These are phyloP conservation scores for Isabelozyma rhagii DNA, from an alignment of 805 yeast species.

Conservation along the genomic window DNA sequence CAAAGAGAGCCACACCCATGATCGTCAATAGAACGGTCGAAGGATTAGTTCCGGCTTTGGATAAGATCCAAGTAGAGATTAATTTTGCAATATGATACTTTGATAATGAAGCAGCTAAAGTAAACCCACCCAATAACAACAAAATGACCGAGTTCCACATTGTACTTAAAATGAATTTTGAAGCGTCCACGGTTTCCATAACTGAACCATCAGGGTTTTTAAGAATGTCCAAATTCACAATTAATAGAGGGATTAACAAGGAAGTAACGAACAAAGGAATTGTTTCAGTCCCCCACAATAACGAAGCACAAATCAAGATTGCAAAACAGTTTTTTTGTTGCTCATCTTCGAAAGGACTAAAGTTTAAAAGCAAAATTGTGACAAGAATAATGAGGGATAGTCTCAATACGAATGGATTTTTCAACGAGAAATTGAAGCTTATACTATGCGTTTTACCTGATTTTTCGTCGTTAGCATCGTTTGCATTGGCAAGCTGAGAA, in stretches of 20 bases:
- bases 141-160: conserved; percentile 97
- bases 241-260: conserved; percentile 72
- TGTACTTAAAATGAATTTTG: conserved; percentile 72
- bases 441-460: conserved; percentile 9
- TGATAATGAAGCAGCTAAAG: conserved; percentile 90
- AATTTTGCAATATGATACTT: conserved; percentile 87
- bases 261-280: conserved; percentile 91
- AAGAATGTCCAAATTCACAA: conserved; percentile 69
- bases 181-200: conserved; percentile 64
- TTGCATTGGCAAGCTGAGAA: conserved; percentile 15
- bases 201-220: conserved; percentile 48
- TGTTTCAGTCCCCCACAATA: conserved; percentile 95
- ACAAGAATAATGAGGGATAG: conserved; percentile 45
- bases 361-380: conserved; percentile 37
- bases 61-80: conserved; percentile 75
- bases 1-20: conserved; percentile 82
- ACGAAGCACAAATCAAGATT: conserved; percentile 71
- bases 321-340: conserved; percentile 61
- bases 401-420: conserved; percentile 38
- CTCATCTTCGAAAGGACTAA: conserved; percentile 31
- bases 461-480: conserved; percentile 10
- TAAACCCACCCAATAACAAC: conserved; percentile 88
- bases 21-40: conserved; percentile 69
- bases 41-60: conserved; percentile 85
- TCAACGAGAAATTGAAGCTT: conserved; percentile 22